Evolutionary conservation across 2,329 filamentous ascomycete genomes (phyloP).

Genomic region (Botrytis fabae): DNA sequence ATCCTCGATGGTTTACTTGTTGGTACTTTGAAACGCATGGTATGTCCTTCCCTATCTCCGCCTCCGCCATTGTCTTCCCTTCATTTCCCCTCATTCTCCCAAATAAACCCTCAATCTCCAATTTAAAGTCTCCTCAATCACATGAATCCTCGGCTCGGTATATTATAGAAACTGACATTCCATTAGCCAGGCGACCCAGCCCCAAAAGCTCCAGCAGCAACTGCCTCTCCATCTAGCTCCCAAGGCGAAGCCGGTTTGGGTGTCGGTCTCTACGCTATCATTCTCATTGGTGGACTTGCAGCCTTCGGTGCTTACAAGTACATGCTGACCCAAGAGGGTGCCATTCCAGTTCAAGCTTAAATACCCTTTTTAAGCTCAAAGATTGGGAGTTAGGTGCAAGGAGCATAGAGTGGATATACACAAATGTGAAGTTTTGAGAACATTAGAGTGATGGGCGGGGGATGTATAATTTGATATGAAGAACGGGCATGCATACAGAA

Average conservation of each 20-base stretch:
- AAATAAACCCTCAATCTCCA: background rate
- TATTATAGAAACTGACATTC: background rate
- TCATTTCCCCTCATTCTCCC: background rate
- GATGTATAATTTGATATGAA: conserved; percentile 1
- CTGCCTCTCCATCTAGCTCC: conserved; percentile 48
- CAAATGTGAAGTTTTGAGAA: background rate
- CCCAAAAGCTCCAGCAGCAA: conserved; percentile 51
- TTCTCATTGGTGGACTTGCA: conserved; percentile 73
- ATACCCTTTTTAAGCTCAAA: background rate
- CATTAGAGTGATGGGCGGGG: background rate
- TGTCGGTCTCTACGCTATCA: conserved; percentile 75
- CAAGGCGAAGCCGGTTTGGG: conserved; percentile 59
- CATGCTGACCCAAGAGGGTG: conserved; percentile 53
- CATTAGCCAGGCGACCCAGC: conserved; percentile 72
- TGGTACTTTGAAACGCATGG: conserved; percentile 77
- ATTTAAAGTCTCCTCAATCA: conserved; percentile 2
- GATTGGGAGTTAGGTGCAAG: background rate
- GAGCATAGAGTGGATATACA: background rate
- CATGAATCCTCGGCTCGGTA: background rate
- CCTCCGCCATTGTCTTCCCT: background rate
- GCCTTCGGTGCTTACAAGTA: conserved; percentile 87
- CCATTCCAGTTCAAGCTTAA: conserved; percentile 13
- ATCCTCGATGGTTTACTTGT: conserved; percentile 77
- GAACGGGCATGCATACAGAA: background rate
- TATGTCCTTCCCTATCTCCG: conserved; percentile 48